These are phyloP conservation scores for Nicotiana attenuata DNA, from an alignment of 257 asterid genomes.

Conservation along the genomic window DNA sequence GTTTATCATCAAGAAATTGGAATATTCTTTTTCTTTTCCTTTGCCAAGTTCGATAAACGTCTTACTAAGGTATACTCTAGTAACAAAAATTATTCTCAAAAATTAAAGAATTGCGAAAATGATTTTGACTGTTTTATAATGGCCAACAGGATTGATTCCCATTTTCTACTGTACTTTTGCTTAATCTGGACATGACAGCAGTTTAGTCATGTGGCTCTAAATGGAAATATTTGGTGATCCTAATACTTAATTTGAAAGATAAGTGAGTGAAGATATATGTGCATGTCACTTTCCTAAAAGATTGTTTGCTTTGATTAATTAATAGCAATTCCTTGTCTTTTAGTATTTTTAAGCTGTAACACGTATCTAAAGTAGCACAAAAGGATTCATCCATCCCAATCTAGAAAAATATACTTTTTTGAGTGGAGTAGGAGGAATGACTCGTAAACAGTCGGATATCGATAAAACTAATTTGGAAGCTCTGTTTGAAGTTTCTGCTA, in stretches of 20 bases:
- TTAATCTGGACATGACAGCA: background rate
- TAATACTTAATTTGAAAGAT: background rate
- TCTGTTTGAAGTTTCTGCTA: too few species aligned
- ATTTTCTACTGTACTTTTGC: background rate
- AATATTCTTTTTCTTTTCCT: background rate
- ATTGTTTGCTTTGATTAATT: background rate
- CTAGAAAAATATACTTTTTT: background rate
- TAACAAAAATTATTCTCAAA: background rate
- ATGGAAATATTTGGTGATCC: slow-evolving; percentile 4
- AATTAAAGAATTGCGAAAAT: background rate
- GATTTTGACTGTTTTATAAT: background rate
- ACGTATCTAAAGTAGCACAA: background rate
- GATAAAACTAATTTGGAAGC: too few species aligned
- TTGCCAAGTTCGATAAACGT: background rate
- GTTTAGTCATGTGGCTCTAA: background rate
- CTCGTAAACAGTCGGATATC: background rate
- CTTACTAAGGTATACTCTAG: background rate
- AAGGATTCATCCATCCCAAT: background rate
- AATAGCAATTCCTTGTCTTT: background rate
- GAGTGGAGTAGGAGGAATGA: background rate
- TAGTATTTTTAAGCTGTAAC: background rate
- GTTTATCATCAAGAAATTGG: too few species aligned
- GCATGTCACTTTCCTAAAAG: background rate
- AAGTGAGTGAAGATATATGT: background rate
- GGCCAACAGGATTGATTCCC: slow-evolving; percentile 9